A percentile compares a stretch with the other conserved stretches of the same genome.
phyloP scores from a whole-genome alignment of 2,329 filamentous ascomycete genomes.

The Davidsoniella virescens region DNA sequence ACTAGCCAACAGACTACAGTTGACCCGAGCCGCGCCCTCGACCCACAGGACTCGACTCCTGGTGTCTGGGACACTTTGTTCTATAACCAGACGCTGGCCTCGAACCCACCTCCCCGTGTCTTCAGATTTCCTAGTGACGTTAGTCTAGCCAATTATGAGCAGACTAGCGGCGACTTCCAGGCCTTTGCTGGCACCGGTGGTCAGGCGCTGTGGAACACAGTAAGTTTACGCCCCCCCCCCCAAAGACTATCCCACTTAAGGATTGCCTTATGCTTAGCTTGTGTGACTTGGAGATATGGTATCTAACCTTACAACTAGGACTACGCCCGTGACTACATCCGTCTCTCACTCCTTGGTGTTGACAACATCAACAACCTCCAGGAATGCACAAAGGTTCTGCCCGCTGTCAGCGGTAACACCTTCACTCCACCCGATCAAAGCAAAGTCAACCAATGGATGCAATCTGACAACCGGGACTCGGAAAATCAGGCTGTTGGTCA shows the following conservation, averaged over 20 bases:
- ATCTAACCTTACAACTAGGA: constrained; percentile 20
- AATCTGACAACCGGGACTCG: background rate
- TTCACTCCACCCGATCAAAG: constrained; percentile 14
- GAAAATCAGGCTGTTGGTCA: background rate
- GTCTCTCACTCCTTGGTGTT: constrained; percentile 37
- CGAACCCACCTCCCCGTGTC: constrained; percentile 21
- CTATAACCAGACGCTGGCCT: constrained; percentile 26
- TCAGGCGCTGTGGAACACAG: constrained; percentile 26
- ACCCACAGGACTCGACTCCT: constrained; percentile 34
- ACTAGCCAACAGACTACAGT: constrained; percentile 32
- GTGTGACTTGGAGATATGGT: background rate
- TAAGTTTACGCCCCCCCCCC: constrained; percentile 16
- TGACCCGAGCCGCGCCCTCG: constrained; percentile 24
- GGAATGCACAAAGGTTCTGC: constrained; percentile 38
- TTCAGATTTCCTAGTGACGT: constrained; percentile 28
- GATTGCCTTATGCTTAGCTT: background rate
- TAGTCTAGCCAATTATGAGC: constrained; percentile 22
- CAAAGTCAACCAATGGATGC: constrained; percentile 18
- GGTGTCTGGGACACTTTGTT: constrained; percentile 37
- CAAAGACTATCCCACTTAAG: background rate
- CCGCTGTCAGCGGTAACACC: constrained; percentile 15
- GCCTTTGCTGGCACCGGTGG: constrained; percentile 21
- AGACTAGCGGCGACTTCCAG: constrained; percentile 23
- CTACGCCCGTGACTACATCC: constrained; percentile 36
- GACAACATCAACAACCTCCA: constrained; percentile 38